Base-by-base conservation (phyloP, 2,329 filamentous ascomycete genomes). In the Colletotrichum incanum region DNA sequence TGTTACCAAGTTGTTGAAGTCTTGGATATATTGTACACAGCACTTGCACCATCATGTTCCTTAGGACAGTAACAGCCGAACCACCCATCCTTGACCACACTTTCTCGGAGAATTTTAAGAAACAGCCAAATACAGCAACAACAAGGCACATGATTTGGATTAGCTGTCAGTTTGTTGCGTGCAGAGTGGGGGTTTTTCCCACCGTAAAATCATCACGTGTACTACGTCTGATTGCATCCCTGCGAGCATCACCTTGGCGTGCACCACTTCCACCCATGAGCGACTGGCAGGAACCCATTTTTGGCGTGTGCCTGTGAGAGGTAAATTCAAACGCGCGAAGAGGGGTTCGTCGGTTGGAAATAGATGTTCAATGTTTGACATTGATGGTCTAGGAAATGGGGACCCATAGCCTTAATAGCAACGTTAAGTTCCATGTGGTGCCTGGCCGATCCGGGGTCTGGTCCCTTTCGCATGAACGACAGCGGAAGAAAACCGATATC, bases 401-500 rank as follows among this genome's bases (percentile, higher is more conserved):
- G n/a, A 12, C 8, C 23, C 50, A 52, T 58, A 20, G 58, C n/a
- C 69, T 68, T 72, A 68, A 43, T 31, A 43, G 37, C 26, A 18
- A 63, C 52, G 37, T 63, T 68, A 71, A 71, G 69, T 59, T 63
- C 65, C 69, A 62, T 26, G 23, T 52, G 62, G 47, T 39, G 23
- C 45, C 60, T 52, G 49, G 50, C 49, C 50, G 52, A 67, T 63
- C 65, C 26, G 50, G 58, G 58, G 43, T 58, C 39, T 31, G 39
- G 56, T 58, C n/a, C 49, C 43, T 50, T 37, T n/a, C 56, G 68
- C 65, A 72, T 63, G 69, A 72, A 63, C 58, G 64, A 47, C 45
- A 26, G 43, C 58, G 50, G 50, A 50, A 63, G 65, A 63, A 58
- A 26, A 63, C 18, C 65, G 65, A 59, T 45, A 63, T 50, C n/a